These are phyloP conservation scores for Mentha longifolia DNA, from an alignment of 257 asterid genomes.

Conservation along the genomic window DNA sequence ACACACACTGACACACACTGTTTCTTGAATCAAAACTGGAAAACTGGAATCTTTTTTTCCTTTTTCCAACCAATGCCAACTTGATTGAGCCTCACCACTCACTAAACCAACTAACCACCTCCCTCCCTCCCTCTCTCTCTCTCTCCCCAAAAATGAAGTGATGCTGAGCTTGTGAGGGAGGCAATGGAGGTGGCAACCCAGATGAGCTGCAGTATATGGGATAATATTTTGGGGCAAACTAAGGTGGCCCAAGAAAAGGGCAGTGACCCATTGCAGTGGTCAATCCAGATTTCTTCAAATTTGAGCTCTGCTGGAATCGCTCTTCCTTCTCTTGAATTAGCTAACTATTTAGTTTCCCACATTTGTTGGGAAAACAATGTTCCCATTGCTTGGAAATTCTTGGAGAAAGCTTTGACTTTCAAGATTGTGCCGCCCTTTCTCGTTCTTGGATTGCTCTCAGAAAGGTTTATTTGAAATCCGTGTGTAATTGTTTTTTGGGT, in stretches of 20 bases:
- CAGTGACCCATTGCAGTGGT: slow-evolving; percentile 79
- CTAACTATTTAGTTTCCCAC: slow-evolving; percentile 71
- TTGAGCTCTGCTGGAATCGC: slow-evolving; percentile 68
- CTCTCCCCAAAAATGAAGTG: slow-evolving; percentile 16
- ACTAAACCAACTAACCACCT: neutral
- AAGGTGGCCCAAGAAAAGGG: slow-evolving; percentile 77
- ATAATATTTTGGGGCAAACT: slow-evolving; percentile 64
- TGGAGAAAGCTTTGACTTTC: slow-evolving; percentile 78
- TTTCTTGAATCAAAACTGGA: slow-evolving; percentile 11
- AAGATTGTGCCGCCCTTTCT: slow-evolving; percentile 81
- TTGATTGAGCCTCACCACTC: neutral
- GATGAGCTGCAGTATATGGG: slow-evolving; percentile 55
- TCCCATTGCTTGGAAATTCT: slow-evolving; percentile 85
- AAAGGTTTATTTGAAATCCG: slow-evolving; percentile 49
- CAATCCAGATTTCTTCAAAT: slow-evolving; percentile 72
- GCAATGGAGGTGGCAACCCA: slow-evolving; percentile 59
- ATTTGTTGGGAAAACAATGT: slow-evolving; percentile 95
- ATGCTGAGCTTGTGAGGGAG: slow-evolving; percentile 39
- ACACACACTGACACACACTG: neutral
- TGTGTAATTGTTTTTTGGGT: neutral
- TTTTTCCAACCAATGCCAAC: slow-evolving; percentile 28
- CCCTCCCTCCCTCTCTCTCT: neutral
- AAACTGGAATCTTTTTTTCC: slow-evolving; percentile 25
- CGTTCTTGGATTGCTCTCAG: slow-evolving; percentile 80
- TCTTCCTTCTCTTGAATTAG: slow-evolving; percentile 74